A percentile compares a stretch with the other conserved stretches of the same genome.
Conservation (phyloP, 2,329 filamentous ascomycete species). For the Penicillium palitans region DNA sequence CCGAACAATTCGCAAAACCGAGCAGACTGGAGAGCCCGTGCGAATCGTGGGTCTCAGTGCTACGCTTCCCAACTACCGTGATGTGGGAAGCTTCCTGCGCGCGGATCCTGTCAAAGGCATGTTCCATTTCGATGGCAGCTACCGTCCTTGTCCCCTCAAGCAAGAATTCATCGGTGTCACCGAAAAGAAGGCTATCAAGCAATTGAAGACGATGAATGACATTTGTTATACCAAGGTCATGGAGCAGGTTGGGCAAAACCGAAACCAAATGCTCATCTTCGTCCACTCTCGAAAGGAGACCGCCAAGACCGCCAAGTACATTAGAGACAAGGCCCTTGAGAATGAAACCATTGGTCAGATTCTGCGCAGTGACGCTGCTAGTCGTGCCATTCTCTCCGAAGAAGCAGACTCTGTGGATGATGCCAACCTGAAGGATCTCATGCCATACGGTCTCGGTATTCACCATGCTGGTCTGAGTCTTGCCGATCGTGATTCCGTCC, state of each 20-base stretch:
- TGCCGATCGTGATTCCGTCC: slow-evolving; percentile 90
- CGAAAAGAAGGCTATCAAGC: slow-evolving; percentile 97
- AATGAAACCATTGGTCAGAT: slow-evolving; percentile 96
- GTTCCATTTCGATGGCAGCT: slow-evolving; percentile 96
- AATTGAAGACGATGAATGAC: slow-evolving; percentile 98
- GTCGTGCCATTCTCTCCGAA: slow-evolving; percentile 80
- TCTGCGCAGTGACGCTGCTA: slow-evolving; percentile 86
- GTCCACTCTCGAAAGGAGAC: slow-evolving; percentile 98
- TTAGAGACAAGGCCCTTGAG: slow-evolving; percentile 95
- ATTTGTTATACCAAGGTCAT: slow-evolving; percentile 97
- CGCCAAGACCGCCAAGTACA: slow-evolving; percentile 93
- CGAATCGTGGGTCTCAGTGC: slow-evolving; percentile 90
- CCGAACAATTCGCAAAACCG: slow-evolving; percentile 85
- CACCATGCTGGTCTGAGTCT: slow-evolving; percentile 97
- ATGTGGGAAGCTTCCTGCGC: slow-evolving; percentile 92
- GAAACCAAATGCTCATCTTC: slow-evolving; percentile 98
- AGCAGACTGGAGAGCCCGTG: slow-evolving; percentile 91
- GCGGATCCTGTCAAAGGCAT: slow-evolving; percentile 82
- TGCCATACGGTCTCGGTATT: slow-evolving; percentile 96
- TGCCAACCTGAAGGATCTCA: slow-evolving; percentile 83
- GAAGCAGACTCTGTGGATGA: slow-evolving; percentile 82
- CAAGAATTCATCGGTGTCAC: slow-evolving; percentile 98
- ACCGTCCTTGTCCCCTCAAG: slow-evolving; percentile 86
- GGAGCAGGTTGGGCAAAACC: slow-evolving; percentile 88
- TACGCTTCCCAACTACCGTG: slow-evolving; percentile 92